phyloP scores from a whole-genome alignment of 352 stramenopile genomes.

The Globisporangium carolinianum region DNA sequence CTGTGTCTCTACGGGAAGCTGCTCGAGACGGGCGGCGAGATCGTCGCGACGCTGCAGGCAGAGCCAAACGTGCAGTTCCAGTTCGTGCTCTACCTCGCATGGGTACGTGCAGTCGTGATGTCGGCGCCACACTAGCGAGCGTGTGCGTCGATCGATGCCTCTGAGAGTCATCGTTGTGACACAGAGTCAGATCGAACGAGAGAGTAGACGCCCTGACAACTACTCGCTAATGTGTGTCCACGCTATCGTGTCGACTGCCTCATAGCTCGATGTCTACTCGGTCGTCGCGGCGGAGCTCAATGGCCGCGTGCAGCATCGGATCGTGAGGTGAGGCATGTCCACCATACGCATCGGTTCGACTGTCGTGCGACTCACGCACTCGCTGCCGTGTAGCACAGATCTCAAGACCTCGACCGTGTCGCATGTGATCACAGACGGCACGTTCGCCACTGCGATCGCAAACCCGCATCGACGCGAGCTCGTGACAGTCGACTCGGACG shows the following conservation, averaged over 20 bases:
- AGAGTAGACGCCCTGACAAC: no score
- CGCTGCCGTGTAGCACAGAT: conserved; percentile 22
- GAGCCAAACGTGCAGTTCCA: conserved; percentile 41
- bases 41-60: conserved; percentile 22
- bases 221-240: background rate
- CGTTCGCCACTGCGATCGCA: conserved; percentile 25
- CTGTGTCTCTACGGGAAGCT: conserved; percentile 41
- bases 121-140: background rate
- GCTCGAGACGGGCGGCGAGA: conserved; percentile 31
- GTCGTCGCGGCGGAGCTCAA: conserved; percentile 20
- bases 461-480: conserved; percentile 39
- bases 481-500: conserved; percentile 41
- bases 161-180: background rate
- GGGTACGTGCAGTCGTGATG: conserved; percentile 23
- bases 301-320: conserved; percentile 29
- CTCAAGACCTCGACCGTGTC: conserved; percentile 31
- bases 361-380: background rate
- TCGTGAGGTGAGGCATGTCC: conserved; percentile 26
- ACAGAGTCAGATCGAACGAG: no score
- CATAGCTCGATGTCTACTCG: conserved; percentile 38
- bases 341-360: background rate
- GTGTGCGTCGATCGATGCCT: background rate
- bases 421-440: conserved; percentile 22
- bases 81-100: conserved; percentile 30
- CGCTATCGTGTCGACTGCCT: background rate